Percentiles rank a stretch among this genome's conserved stretches.
Conservation (phyloP, 306 rosid species). For the Vigna unguiculata region DNA sequence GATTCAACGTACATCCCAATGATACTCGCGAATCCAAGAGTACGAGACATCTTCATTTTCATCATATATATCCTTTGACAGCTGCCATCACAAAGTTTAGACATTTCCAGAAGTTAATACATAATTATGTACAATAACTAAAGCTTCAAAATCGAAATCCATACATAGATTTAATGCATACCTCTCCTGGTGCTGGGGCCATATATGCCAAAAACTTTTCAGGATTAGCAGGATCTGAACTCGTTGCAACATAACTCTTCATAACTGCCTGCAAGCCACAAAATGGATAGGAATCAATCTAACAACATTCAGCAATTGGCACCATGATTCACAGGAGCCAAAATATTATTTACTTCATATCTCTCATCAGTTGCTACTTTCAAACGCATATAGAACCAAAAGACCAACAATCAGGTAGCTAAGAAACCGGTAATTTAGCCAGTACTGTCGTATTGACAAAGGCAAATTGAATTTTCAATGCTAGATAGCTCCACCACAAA, state of each 20-base stretch:
- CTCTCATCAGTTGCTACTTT: conserved; percentile 18
- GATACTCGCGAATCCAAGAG: conserved; percentile 95
- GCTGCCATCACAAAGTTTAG: conserved; percentile 62
- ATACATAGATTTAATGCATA: conserved; percentile 42
- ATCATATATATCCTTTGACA: conserved; percentile 86
- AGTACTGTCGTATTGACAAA: conserved; percentile 22
- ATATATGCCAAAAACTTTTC: conserved; percentile 96
- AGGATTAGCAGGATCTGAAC: conserved; percentile 77
- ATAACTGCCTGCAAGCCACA: conserved; percentile 75
- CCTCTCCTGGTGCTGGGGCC: conserved; percentile 95
- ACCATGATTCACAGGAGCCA: conserved; percentile 6
- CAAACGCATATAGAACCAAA: conserved; percentile 29
- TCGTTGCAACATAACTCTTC: conserved; percentile 81
- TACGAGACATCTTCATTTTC: conserved; percentile 81
- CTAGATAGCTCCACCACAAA: conserved; percentile 27
- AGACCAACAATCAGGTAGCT: conserved; percentile 13
- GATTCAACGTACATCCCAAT: conserved; percentile 80
- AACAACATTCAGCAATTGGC: conserved; percentile 34
- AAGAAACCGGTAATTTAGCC: not conserved
- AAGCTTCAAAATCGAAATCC: conserved; percentile 32
- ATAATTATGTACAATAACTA: conserved; percentile 6
- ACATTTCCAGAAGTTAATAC: conserved; percentile 35
- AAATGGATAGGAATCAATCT: conserved; percentile 35
- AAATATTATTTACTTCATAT: not conserved
- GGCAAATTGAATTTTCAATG: not conserved